phyloP scores from a whole-genome alignment of 352 stramenopile genomes.

The Phytophthora idaei region DNA sequence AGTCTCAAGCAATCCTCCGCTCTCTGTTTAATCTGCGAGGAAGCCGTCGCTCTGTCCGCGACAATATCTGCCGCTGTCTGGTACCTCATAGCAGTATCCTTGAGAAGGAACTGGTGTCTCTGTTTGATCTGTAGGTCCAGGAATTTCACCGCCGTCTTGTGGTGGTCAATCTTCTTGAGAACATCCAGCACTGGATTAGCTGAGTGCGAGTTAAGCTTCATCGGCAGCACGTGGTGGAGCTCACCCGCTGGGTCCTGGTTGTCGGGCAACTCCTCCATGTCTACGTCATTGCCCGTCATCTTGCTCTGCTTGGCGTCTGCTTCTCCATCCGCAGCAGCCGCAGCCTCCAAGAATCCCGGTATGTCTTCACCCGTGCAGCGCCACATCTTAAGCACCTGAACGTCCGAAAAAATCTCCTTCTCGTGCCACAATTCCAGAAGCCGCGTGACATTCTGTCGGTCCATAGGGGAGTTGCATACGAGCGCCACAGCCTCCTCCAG shows the following conservation, averaged over 20 bases:
- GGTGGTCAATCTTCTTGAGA: conserved; percentile 84
- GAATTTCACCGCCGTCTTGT: conserved; percentile 68
- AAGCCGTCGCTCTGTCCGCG: conserved; percentile 51
- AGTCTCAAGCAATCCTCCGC: conserved; percentile 72
- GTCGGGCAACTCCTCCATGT: conserved; percentile 37
- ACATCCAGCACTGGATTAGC: conserved; percentile 75
- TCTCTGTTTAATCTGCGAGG: conserved; percentile 54
- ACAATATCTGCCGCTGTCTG: conserved; percentile 58
- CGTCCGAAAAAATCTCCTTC: conserved; percentile 63
- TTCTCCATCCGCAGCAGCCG: conserved; percentile 21
- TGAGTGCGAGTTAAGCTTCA: conserved; percentile 80
- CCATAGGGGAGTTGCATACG: conserved; percentile 85
- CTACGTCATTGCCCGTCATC: conserved; percentile 2
- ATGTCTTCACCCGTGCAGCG: conserved; percentile 78
- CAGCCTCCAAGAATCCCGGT: conserved; percentile 49
- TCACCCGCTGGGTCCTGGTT: conserved; percentile 33
- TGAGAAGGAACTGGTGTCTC: conserved; percentile 63
- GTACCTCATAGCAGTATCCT: conserved; percentile 56
- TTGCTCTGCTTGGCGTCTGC: conserved; percentile 9
- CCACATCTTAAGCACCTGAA: conserved; percentile 77
- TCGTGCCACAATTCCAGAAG: conserved; percentile 82
- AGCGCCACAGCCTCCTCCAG: conserved; percentile 80
- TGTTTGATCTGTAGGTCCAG: conserved; percentile 64
- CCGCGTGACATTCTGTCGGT: conserved; percentile 75
- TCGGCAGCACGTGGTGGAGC: conserved; percentile 58